phyloP scores from a whole-genome alignment of 1,284 basidiomycete species.

The Trametes pubescens region DNA sequence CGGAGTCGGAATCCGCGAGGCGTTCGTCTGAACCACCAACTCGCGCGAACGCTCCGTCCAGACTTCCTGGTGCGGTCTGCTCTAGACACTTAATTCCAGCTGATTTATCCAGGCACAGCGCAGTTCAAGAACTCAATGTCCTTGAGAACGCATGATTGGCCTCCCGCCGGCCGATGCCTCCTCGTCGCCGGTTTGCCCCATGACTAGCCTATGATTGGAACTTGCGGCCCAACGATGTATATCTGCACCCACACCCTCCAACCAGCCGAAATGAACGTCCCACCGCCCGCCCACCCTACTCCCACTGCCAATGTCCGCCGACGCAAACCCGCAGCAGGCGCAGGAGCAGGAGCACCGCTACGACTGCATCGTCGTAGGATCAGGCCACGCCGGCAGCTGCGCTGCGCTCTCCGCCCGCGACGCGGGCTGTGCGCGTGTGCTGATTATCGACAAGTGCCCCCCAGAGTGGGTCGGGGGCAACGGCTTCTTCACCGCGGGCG shows the following conservation, averaged over 20 bases:
- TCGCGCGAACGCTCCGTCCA: neutral
- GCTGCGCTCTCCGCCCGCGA: constrained; percentile 68
- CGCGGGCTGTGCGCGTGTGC: constrained; percentile 63
- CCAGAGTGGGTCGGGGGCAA: constrained; percentile 72
- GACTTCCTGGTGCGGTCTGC: too few species aligned
- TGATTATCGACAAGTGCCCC: constrained; percentile 73
- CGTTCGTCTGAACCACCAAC: neutral
- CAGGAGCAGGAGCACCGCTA: constrained; percentile 48
- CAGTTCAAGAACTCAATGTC: neutral
- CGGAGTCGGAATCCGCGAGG: too few species aligned
- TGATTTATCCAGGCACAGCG: neutral
- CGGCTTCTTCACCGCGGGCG: constrained; percentile 75
- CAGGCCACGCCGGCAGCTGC: constrained; percentile 72
- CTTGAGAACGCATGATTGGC: constrained; percentile 3
- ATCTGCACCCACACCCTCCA: constrained; percentile 12
- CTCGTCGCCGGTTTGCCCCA: constrained; percentile 8
- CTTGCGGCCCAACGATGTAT: constrained; percentile 8
- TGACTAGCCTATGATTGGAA: constrained; percentile 21
- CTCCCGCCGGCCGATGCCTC: constrained; percentile 19
- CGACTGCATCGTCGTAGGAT: constrained; percentile 71
- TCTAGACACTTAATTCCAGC: neutral
- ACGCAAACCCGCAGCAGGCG: neutral
- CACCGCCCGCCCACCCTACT: neutral
- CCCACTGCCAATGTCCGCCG: constrained; percentile 24
- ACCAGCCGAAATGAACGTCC: constrained; percentile 3